Percentiles rank a stretch among this genome's conserved stretches.
These are phyloP conservation scores for Umbelopsis ramanniana DNA, from an alignment of 192 early-diverging fungal species.

Conservation along the genomic window DNA sequence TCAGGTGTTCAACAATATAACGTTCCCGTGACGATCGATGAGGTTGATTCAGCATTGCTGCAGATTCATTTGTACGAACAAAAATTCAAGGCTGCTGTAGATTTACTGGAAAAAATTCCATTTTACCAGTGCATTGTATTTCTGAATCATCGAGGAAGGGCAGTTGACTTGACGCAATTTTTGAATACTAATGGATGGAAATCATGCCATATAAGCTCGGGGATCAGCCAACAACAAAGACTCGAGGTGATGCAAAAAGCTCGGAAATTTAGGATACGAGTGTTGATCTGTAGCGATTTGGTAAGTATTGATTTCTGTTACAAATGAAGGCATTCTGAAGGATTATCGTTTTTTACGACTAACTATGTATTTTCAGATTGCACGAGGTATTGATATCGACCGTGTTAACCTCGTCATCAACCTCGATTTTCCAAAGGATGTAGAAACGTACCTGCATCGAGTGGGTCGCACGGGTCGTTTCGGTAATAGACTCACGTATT, in stretches of 20 bases:
- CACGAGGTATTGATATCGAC: conserved; percentile 96
- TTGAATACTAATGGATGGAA: conserved; percentile 55
- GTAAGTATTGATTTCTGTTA: conserved; percentile 34
- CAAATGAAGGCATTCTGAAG: neutral
- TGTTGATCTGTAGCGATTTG: conserved; percentile 64
- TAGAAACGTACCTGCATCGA: conserved; percentile 95
- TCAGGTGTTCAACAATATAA: conserved; percentile 60
- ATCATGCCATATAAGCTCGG: conserved; percentile 51
- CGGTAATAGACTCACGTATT: conserved; percentile 48
- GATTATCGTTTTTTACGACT: neutral
- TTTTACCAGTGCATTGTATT: conserved; percentile 70
- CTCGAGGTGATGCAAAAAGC: conserved; percentile 56
- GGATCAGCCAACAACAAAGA: conserved; percentile 50
- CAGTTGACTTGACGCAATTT: conserved; percentile 52
- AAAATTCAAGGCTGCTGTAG: conserved; percentile 54
- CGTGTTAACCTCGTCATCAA: conserved; percentile 97
- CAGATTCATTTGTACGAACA: conserved; percentile 35
- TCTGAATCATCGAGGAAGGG: conserved; percentile 52
- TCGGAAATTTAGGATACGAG: conserved; percentile 55
- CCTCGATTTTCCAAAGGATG: conserved; percentile 87
- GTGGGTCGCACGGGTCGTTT: conserved; percentile 97
- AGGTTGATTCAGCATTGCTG: neutral
- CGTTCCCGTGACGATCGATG: conserved; percentile 27
- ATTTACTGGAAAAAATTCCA: conserved; percentile 49
- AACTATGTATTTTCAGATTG: conserved; percentile 46